Percentiles rank a stretch among this genome's conserved stretches.
These are phyloP conservation scores for Fabrea salina DNA, from an alignment of 169 alveolate species.

Conservation along the genomic window DNA sequence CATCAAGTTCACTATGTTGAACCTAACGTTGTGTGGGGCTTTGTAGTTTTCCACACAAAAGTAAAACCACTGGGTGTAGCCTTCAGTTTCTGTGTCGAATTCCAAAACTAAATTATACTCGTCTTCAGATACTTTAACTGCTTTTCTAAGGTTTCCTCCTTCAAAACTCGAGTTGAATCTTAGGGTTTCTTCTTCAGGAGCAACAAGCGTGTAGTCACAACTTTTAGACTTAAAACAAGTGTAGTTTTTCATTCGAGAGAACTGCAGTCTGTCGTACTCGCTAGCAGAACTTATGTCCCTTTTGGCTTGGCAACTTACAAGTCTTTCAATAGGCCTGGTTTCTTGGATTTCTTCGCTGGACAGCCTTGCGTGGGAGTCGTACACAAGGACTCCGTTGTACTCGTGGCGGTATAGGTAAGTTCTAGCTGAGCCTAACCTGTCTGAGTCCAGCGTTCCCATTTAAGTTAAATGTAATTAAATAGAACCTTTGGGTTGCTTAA, in stretches of 20 bases:
- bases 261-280: constrained; percentile 10
- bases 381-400: not conserved
- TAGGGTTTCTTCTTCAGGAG: constrained; percentile 1
- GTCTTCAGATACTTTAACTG: constrained; percentile 13
- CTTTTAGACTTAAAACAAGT: not conserved
- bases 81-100: constrained; percentile 16
- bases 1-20: not conserved
- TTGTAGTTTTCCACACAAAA: not conserved
- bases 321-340: too few relatives aligned
- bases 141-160: constrained; percentile 29
- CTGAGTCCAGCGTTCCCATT: too few relatives aligned
- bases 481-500: too few relatives aligned
- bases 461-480: too few relatives aligned
- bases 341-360: not conserved
- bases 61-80: constrained; percentile 25
- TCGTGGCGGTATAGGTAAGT: not conserved
- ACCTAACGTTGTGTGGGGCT: not conserved
- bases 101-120: constrained; percentile 20
- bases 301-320: too few relatives aligned
- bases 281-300: too few relatives aligned
- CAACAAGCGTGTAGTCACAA: not conserved
- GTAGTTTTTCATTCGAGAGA: not conserved
- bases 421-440: too few relatives aligned
- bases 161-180: constrained; percentile 29
- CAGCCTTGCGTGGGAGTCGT: not conserved